Evolutionary conservation across 1,284 basidiomycete species (phyloP).

Genomic region (Ustilago esculenta): DNA sequence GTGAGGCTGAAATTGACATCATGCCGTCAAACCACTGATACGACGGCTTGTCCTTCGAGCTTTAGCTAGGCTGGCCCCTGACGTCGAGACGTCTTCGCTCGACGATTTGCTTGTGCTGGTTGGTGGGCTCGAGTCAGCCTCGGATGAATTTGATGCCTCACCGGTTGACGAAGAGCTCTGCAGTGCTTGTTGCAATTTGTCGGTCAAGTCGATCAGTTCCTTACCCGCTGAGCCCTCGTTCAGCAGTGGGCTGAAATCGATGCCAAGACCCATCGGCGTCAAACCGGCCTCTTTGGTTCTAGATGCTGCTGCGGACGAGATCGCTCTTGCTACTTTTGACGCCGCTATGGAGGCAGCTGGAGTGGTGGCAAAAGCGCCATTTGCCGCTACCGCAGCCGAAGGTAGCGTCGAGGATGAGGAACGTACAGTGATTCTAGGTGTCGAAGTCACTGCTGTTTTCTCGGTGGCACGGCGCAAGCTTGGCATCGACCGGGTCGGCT

Average conservation of each 20-base stretch:
- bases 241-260: conserved; percentile 25
- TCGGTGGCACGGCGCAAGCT: conserved; percentile 33
- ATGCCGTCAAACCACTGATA: conserved; percentile 27
- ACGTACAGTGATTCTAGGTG: conserved; percentile 39
- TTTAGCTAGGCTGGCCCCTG: conserved; percentile 5
- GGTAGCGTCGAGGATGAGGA: conserved; percentile 25
- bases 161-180: conserved; percentile 13
- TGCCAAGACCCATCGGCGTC: conserved; percentile 29
- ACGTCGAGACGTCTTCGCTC: conserved; percentile 1
- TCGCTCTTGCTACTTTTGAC: conserved; percentile 28
- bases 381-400: background rate
- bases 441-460: conserved; percentile 18
- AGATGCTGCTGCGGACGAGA: conserved; percentile 4
- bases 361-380: background rate
- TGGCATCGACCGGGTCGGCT: conserved; percentile 39
- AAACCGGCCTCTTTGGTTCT: conserved; percentile 4
- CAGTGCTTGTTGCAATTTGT: conserved; percentile 15
- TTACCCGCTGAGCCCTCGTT: conserved; percentile 4
- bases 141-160: conserved; percentile 13
- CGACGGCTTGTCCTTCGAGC: conserved; percentile 27
- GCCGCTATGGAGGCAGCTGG: conserved; percentile 21
- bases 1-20: background rate
- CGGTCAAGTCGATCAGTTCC: conserved; percentile 16
- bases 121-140: conserved; percentile 16
- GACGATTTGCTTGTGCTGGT: conserved; percentile 10